A percentile compares a stretch with the other conserved stretches of the same genome.
phyloP scores from a whole-genome alignment of 331 rosid species.

The Phaseolus coccineus region DNA sequence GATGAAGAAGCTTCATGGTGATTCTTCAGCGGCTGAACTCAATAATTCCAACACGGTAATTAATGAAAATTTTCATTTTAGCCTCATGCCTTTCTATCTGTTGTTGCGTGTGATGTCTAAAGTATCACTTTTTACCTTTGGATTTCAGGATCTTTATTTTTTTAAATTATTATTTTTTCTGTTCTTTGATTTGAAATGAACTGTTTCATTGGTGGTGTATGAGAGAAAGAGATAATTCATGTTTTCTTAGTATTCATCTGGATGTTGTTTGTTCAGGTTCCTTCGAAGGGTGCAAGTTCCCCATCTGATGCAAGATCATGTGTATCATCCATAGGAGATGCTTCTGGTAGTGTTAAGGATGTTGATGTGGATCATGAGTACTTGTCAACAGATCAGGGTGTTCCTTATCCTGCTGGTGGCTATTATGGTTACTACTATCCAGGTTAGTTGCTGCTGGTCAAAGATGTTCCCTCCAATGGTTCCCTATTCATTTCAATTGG shows the following conservation, averaged over 20 bases:
- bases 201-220: constrained; percentile 44
- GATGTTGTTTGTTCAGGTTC: constrained; percentile 51
- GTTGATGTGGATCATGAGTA: constrained; percentile 62
- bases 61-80: background rate
- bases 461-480: constrained; percentile 18
- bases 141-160: constrained; percentile 5
- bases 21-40: constrained; percentile 50
- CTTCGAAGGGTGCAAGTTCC: constrained; percentile 62
- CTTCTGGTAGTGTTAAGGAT: constrained; percentile 56
- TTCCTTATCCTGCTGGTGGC: constrained; percentile 50
- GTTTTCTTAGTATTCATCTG: constrained; percentile 28
- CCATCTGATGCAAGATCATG: constrained; percentile 74
- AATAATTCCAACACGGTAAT: constrained; percentile 54
- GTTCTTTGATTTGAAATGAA: constrained; percentile 32
- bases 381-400: constrained; percentile 51
- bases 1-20: constrained; percentile 53
- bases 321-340: constrained; percentile 67
- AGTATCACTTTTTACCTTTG: background rate
- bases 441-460: constrained; percentile 59
- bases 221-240: background rate
- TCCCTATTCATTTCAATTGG: constrained; percentile 30
- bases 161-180: background rate
- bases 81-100: background rate
- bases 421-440: constrained; percentile 77
- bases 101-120: constrained; percentile 43